A percentile compares a stretch with the other conserved stretches of the same genome.
Conservation (phyloP, 352 stramenopile genomes). For the Phytophthora podocarpi region DNA sequence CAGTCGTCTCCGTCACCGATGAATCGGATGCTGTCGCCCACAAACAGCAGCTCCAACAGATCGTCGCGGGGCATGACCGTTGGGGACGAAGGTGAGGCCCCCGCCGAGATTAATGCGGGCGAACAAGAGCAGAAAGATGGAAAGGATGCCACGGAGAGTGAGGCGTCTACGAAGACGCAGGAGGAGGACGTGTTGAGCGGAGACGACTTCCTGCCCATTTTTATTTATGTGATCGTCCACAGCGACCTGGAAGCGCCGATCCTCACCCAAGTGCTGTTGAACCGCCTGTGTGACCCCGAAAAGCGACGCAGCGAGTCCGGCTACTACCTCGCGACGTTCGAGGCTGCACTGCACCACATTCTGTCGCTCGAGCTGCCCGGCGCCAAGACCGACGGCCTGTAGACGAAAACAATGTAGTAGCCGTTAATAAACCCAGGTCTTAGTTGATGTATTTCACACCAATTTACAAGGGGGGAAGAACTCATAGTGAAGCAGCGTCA, state of each 20-base stretch:
- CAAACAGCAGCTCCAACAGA: slow-evolving; percentile 31
- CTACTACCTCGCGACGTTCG: slow-evolving; percentile 89
- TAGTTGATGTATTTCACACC: slow-evolving; percentile 3
- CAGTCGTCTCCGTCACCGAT: slow-evolving; percentile 14
- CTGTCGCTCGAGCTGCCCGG: slow-evolving; percentile 58
- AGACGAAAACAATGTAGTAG: slow-evolving; percentile 22
- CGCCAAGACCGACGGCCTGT: slow-evolving; percentile 24
- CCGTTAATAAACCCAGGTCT: slow-evolving; percentile 4
- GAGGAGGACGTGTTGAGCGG: slow-evolving; percentile 80
- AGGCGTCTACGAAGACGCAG: slow-evolving; percentile 21
- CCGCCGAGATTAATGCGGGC: slow-evolving; percentile 8
- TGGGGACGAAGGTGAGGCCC: slow-evolving; percentile 30
- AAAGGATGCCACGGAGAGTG: slow-evolving; percentile 9
- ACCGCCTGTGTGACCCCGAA: slow-evolving; percentile 83
- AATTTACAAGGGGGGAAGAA: slow-evolving; percentile 7
- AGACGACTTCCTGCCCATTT: slow-evolving; percentile 88
- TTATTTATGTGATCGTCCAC: slow-evolving; percentile 91
- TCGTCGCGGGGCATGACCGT: slow-evolving; percentile 32
- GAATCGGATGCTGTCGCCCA: slow-evolving; percentile 31
- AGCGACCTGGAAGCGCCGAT: slow-evolving; percentile 76
- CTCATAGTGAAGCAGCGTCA: slow-evolving; percentile 20
- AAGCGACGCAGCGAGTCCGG: slow-evolving; percentile 86
- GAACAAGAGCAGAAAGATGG: slow-evolving; percentile 12
- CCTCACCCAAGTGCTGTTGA: slow-evolving; percentile 82
- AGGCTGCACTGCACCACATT: slow-evolving; percentile 83